A percentile compares a stretch with the other conserved stretches of the same genome.
phyloP scores from a whole-genome alignment of 1,139 yeast genomes.

The Blastobotrys illinoisensis region DNA sequence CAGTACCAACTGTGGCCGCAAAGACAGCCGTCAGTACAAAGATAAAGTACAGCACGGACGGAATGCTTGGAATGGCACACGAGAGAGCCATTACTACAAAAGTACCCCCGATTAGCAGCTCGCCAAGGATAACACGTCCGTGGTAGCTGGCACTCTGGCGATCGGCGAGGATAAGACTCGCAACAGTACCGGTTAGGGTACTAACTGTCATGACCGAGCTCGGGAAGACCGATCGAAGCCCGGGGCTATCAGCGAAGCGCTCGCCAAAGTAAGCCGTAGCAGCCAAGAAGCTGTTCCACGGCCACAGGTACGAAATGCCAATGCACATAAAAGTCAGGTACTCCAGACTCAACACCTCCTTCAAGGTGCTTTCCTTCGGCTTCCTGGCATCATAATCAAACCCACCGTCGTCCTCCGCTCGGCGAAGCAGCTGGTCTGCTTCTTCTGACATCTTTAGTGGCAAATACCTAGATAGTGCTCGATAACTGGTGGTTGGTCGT shows the following conservation, averaged over 20 bases:
- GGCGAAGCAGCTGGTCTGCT: neutral
- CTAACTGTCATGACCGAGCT: constrained; percentile 89
- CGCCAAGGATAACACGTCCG: constrained; percentile 54
- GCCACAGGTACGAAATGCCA: constrained; percentile 70
- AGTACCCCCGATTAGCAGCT: constrained; percentile 49
- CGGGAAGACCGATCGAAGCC: constrained; percentile 57
- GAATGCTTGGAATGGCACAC: constrained; percentile 34
- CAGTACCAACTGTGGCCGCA: constrained; percentile 50
- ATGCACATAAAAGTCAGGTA: constrained; percentile 62
- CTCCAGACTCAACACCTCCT: constrained; percentile 22
- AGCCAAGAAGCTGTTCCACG: constrained; percentile 89
- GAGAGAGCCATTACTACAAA: constrained; percentile 42
- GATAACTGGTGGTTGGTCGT: neutral
- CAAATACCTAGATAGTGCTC: neutral
- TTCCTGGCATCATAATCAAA: neutral
- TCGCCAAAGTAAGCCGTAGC: constrained; percentile 78
- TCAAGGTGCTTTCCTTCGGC: neutral
- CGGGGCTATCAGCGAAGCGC: constrained; percentile 51
- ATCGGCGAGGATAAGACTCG: constrained; percentile 61
- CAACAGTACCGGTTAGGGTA: constrained; percentile 60
- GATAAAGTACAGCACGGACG: constrained; percentile 41
- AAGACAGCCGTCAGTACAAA: constrained; percentile 38
- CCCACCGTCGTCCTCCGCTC: neutral
- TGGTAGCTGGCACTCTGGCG: constrained; percentile 61
- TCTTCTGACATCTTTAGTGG: neutral